Evolutionary conservation across 805 yeast genomes (phyloP).

Genomic region (Pichia ethanolica): DNA sequence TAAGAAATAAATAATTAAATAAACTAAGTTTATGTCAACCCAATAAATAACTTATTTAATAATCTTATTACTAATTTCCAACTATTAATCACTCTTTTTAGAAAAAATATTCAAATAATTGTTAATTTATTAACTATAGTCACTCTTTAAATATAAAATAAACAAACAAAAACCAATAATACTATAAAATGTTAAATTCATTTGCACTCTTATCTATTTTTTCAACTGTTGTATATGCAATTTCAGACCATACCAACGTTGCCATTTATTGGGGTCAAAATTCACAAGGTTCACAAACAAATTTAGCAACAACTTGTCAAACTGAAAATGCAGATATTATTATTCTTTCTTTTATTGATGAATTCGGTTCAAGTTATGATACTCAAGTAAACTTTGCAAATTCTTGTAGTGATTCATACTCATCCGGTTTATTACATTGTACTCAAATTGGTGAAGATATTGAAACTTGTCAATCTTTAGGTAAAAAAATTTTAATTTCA

Average conservation of each 20-base stretch:
- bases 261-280: slow-evolving; percentile 90
- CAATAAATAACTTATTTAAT: too few relatives aligned
- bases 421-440: slow-evolving; percentile 38
- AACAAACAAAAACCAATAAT: neutral
- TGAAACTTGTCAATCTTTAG: slow-evolving; percentile 64
- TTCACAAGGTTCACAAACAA: slow-evolving; percentile 52
- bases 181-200: neutral
- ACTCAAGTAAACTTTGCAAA: slow-evolving; percentile 50
- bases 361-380: slow-evolving; percentile 42
- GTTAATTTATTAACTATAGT: neutral
- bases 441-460: slow-evolving; percentile 52
- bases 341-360: slow-evolving; percentile 60
- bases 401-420: slow-evolving; percentile 33
- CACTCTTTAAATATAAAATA: slow-evolving; percentile 4
- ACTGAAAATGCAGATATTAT: slow-evolving; percentile 64
- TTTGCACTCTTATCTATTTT: slow-evolving; percentile 1
- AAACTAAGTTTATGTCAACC: too few relatives aligned
- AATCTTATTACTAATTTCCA: neutral
- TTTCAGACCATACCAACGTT: slow-evolving; percentile 34
- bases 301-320: slow-evolving; percentile 53
- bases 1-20: too few relatives aligned
- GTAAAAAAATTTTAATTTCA: slow-evolving; percentile 71
- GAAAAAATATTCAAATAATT: neutral
- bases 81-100: neutral
- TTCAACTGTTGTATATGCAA: slow-evolving; percentile 9